Conservation (phyloP, 176 grass and related monocot genomes). For the Carex myosuroides region DNA sequence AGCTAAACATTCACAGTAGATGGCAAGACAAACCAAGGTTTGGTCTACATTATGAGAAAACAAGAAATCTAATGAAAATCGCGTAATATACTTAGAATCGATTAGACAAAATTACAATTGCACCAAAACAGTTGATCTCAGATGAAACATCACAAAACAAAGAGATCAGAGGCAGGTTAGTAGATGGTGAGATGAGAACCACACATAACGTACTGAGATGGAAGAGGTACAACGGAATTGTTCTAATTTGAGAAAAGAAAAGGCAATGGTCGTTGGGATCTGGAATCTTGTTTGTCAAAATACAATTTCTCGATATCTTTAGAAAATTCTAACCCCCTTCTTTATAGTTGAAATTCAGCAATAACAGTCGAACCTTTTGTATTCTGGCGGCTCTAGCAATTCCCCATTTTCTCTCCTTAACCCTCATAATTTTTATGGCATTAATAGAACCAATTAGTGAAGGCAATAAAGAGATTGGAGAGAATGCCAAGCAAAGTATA, state of each 20-base stretch:
- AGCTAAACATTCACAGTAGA: neutral
- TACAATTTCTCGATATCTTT: neutral
- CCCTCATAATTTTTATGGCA: neutral
- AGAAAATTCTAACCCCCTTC: neutral
- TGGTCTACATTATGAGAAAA: neutral
- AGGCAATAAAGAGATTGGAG: neutral
- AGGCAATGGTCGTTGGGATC: neutral
- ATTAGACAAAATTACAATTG: neutral
- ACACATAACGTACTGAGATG: neutral
- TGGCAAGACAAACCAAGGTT: neutral
- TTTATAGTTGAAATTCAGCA: neutral
- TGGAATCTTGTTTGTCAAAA: neutral
- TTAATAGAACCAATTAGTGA: neutral
- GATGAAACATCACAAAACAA: neutral
- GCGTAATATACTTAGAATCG: neutral
- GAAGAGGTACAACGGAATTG: neutral
- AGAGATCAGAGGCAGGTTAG: too few species aligned
- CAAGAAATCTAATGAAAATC: neutral
- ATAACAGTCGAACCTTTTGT: conserved; percentile 3
- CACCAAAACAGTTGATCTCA: neutral
- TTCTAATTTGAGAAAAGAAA: conserved; percentile 6
- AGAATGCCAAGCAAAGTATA: conserved; percentile 4
- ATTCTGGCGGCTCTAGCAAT: neutral
- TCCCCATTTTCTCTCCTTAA: neutral
- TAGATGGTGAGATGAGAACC: too few species aligned